Conservation (phyloP, 2,329 filamentous ascomycete species). For the Chaetomiaceae sp. region DNA sequence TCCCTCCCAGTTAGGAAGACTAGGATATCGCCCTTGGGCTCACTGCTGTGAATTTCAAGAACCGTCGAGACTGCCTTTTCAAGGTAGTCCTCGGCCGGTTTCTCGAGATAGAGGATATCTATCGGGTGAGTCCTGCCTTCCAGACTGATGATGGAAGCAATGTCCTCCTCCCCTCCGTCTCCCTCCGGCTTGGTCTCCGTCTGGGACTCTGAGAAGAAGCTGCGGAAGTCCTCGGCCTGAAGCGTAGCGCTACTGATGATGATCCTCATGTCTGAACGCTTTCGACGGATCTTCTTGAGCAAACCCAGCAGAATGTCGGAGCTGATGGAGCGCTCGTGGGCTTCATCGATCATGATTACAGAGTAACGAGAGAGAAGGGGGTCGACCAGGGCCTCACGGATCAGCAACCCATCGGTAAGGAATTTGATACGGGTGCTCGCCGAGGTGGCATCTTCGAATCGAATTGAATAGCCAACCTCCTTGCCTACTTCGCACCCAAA, state of each 20-base stretch:
- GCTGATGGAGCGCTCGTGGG: slow-evolving; percentile 87
- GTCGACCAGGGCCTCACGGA: slow-evolving; percentile 89
- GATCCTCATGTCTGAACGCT: slow-evolving; percentile 73
- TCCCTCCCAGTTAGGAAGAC: slow-evolving; percentile 90
- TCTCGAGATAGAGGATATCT: slow-evolving; percentile 73
- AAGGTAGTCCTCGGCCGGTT: slow-evolving; percentile 78
- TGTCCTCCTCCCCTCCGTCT: slow-evolving; percentile 28
- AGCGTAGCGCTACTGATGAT: slow-evolving; percentile 91
- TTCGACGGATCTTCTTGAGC: slow-evolving; percentile 81
- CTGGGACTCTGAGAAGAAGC: slow-evolving; percentile 57
- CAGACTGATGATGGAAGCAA: slow-evolving; percentile 66
- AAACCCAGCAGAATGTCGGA: slow-evolving; percentile 87
- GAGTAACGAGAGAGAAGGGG: slow-evolving; percentile 86
- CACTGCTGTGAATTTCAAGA: slow-evolving; percentile 78
- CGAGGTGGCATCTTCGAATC: slow-evolving; percentile 87
- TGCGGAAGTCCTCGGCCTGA: slow-evolving; percentile 78
- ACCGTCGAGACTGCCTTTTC: slow-evolving; percentile 76
- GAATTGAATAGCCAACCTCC: slow-evolving; percentile 87
- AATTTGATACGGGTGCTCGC: slow-evolving; percentile 86
- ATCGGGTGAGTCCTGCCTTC: slow-evolving; percentile 87
- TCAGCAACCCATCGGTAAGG: slow-evolving; percentile 83
- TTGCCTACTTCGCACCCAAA: slow-evolving; percentile 79
- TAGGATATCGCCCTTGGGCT: slow-evolving; percentile 78
- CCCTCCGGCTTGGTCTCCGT: slow-evolving; percentile 33
- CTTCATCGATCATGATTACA: slow-evolving; percentile 96